These are phyloP conservation scores for Acer saccharum DNA, from an alignment of 345 rosid species.

Conservation along the genomic window DNA sequence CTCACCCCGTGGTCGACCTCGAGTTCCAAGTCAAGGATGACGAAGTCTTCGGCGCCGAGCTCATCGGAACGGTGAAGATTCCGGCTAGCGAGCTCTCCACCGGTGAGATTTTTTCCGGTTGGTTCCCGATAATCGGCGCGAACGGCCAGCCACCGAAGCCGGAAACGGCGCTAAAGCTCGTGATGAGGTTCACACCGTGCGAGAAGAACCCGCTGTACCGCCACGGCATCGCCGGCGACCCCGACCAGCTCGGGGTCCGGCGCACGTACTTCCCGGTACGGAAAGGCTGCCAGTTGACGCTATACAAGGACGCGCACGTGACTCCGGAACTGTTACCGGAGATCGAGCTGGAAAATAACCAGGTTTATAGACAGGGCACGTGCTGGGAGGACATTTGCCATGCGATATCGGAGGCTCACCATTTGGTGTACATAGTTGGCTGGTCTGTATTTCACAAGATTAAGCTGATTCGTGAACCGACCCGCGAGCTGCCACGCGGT, in stretches of 20 bases:
- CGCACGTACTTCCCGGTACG: constrained; percentile 79
- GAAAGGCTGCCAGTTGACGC: constrained; percentile 60
- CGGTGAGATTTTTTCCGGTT: constrained; percentile 40
- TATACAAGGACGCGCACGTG: constrained; percentile 93
- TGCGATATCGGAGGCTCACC: constrained; percentile 92
- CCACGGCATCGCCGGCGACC: constrained; percentile 66
- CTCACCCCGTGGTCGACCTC: constrained; percentile 64
- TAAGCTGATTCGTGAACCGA: constrained; percentile 76
- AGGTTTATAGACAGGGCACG: constrained; percentile 43
- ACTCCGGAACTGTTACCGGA: constrained; percentile 45
- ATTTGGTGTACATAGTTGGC: constrained; percentile 79
- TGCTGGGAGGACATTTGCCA: constrained; percentile 98
- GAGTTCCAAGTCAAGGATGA: constrained; percentile 88
- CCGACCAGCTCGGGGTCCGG: constrained; percentile 58
- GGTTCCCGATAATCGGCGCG: constrained; percentile 54
- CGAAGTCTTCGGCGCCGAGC: constrained; percentile 77
- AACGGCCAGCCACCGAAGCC: constrained; percentile 57
- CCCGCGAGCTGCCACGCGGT: constrained; percentile 61
- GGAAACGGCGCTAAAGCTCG: constrained; percentile 50
- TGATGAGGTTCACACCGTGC: constrained; percentile 66
- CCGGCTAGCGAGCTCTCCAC: constrained; percentile 46
- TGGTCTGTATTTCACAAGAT: constrained; percentile 91
- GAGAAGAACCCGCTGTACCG: constrained; percentile 54
- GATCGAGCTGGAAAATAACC: constrained; percentile 50
- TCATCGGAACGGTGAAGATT: constrained; percentile 60